phyloP scores from a whole-genome alignment of 78 protist species.

The Guillardia theta region DNA sequence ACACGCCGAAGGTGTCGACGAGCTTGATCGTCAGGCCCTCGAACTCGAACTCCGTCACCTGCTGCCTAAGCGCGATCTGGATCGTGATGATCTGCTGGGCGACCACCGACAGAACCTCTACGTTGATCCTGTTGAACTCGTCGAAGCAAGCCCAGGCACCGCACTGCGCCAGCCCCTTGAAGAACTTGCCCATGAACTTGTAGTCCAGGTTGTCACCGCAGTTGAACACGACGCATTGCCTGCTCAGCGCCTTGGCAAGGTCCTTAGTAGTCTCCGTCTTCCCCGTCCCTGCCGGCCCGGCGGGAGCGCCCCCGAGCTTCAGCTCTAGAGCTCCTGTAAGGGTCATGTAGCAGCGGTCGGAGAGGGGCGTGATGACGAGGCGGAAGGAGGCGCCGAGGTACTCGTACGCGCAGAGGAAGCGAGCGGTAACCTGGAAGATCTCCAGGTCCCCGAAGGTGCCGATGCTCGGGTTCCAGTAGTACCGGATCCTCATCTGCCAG shows the following conservation, averaged over 20 bases:
- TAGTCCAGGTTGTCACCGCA: conserved; percentile 77
- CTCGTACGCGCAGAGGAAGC: conserved; percentile 75
- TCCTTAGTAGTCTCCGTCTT: conserved; percentile 85
- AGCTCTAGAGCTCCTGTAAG: conserved; percentile 74
- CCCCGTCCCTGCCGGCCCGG: conserved; percentile 86
- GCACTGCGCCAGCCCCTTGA: conserved; percentile 71
- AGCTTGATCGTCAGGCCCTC: conserved; percentile 62
- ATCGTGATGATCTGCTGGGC: conserved; percentile 67
- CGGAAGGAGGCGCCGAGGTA: conserved; percentile 80
- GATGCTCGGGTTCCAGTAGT: conserved; percentile 64
- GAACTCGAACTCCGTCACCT: conserved; percentile 45
- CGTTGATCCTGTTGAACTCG: conserved; percentile 72
- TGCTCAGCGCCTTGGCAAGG: conserved; percentile 78
- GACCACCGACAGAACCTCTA: conserved; percentile 67
- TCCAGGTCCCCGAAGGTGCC: conserved; percentile 27
- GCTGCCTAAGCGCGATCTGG: conserved; percentile 58
- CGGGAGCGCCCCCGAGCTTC: conserved; percentile 79
- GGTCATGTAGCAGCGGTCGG: conserved; percentile 66
- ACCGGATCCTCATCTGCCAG: conserved; percentile 80
- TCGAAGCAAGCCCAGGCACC: conserved; percentile 92
- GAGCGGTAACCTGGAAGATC: conserved; percentile 37
- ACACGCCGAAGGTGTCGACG: conserved; percentile 58
- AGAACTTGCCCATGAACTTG: conserved; percentile 79
- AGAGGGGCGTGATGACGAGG: conserved; percentile 84
- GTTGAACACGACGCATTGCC: conserved; percentile 69